phyloP scores from a whole-genome alignment of 495 filamentous ascomycete species.

The Penicillium diatomitis region DNA sequence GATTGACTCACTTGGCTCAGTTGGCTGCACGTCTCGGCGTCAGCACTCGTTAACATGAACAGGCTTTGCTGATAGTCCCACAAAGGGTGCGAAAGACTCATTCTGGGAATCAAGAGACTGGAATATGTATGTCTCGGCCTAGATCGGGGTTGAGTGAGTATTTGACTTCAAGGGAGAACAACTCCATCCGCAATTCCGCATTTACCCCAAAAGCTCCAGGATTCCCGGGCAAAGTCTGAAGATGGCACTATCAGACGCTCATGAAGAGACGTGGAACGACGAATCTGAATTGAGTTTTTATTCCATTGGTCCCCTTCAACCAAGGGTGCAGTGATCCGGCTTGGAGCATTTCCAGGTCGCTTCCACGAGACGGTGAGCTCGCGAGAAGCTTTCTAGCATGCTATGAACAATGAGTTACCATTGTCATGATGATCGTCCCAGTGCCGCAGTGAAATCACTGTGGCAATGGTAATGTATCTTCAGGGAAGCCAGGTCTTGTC shows the following conservation, averaged over 20 bases:
- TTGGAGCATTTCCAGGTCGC: background rate
- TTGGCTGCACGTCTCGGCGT: constrained; percentile 22
- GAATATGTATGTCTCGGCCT: too few species aligned
- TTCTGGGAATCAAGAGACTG: constrained; percentile 2
- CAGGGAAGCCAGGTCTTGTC: background rate
- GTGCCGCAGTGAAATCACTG: background rate
- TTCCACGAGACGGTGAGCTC: constrained; percentile 7
- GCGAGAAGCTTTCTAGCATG: constrained; percentile 3
- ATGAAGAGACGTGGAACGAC: background rate
- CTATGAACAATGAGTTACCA: background rate
- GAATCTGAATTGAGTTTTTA: constrained; percentile 8
- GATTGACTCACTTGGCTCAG: constrained; percentile 14
- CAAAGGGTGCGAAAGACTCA: constrained; percentile 20
- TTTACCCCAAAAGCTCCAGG: background rate
- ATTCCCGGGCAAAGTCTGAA: background rate
- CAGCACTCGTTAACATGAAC: constrained; percentile 23
- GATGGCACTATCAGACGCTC: background rate
- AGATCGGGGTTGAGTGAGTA: background rate
- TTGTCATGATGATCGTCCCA: constrained; percentile 3
- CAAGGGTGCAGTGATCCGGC: constrained; percentile 4
- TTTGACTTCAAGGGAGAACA: background rate
- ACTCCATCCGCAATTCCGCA: background rate
- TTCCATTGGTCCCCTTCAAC: constrained; percentile 2
- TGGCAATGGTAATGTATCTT: constrained; percentile 9
- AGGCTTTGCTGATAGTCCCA: constrained; percentile 24